Evolutionary conservation across 2,329 filamentous ascomycete species (phyloP).

Genomic region (Elsinoe perseae): DNA sequence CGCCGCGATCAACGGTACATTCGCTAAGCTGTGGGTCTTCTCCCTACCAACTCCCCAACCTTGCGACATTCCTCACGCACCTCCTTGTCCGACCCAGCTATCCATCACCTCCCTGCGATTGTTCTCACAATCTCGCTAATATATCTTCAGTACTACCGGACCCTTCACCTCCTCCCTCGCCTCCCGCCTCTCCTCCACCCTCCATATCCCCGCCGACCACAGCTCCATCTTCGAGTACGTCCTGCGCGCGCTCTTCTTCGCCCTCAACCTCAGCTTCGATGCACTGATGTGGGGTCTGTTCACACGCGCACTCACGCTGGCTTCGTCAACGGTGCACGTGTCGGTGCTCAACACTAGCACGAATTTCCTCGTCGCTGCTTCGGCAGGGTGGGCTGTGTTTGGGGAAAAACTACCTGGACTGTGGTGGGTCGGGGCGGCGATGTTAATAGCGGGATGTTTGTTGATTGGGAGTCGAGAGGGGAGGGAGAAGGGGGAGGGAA

Average conservation of each 20-base stretch:
- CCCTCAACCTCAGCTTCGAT: constrained; percentile 66
- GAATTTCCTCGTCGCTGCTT: constrained; percentile 71
- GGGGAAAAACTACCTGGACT: constrained; percentile 61
- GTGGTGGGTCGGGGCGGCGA: constrained; percentile 67
- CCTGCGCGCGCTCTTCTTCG: constrained; percentile 59
- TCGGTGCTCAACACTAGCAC: constrained; percentile 74
- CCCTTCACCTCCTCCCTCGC: constrained; percentile 39
- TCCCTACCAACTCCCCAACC: constrained; percentile 4
- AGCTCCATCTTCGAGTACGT: constrained; percentile 39
- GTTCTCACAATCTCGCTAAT: not conserved
- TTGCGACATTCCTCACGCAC: not conserved
- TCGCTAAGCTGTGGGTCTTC: constrained; percentile 65
- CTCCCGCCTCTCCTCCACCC: not conserved
- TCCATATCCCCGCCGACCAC: not conserved
- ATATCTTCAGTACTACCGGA: constrained; percentile 50
- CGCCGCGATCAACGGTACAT: constrained; percentile 73
- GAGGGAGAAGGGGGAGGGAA: constrained; percentile 11
- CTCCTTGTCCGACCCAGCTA: constrained; percentile 1
- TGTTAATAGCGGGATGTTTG: constrained; percentile 69
- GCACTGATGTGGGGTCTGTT: constrained; percentile 80
- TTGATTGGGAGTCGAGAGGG: constrained; percentile 58
- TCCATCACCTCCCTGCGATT: not conserved
- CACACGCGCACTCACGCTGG: constrained; percentile 66
- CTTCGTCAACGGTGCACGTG: constrained; percentile 69
- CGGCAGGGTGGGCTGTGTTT: constrained; percentile 64